phyloP scores from a whole-genome alignment of 306 rosid genomes.

The Corylus heterophylla region DNA sequence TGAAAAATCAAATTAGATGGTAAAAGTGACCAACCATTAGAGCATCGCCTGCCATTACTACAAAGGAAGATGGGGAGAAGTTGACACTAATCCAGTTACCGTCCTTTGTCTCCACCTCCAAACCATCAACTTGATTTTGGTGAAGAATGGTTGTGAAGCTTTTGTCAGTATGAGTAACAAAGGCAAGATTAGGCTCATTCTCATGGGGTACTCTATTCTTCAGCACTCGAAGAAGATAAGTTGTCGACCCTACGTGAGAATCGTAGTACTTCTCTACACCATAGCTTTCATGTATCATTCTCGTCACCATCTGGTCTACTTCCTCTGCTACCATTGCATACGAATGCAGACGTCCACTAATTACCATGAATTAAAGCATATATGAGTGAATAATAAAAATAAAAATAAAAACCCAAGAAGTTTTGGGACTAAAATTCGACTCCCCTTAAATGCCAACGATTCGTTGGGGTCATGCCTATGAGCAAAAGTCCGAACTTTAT shows the following conservation, averaged over 20 bases:
- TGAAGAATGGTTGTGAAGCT: slow-evolving; percentile 81
- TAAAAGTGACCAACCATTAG: slow-evolving; percentile 39
- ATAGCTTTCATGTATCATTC: slow-evolving; percentile 77
- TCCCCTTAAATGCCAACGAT: too few species aligned
- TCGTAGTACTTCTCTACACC: slow-evolving; percentile 43
- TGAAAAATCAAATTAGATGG: neutral
- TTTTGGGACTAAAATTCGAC: too few species aligned
- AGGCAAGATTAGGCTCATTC: slow-evolving; percentile 45
- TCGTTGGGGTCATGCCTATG: too few species aligned
- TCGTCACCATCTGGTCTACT: slow-evolving; percentile 57
- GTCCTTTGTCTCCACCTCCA: slow-evolving; percentile 58
- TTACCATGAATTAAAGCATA: neutral
- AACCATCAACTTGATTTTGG: slow-evolving; percentile 64
- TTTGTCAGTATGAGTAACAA: slow-evolving; percentile 75
- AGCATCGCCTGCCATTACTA: slow-evolving; percentile 80
- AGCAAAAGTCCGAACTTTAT: too few species aligned
- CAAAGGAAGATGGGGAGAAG: slow-evolving; percentile 54
- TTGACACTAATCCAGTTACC: slow-evolving; percentile 67
- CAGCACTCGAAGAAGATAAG: slow-evolving; percentile 63
- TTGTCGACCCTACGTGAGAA: slow-evolving; percentile 32
- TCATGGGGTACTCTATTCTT: slow-evolving; percentile 44
- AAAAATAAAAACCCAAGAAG: neutral
- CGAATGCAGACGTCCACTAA: slow-evolving; percentile 42
- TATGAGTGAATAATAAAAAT: neutral
- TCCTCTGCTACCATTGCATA: slow-evolving; percentile 58